Evolutionary conservation across 1,284 basidiomycete species (phyloP), one percentile per base, ranked within the genome.

Genomic region (Mycosarcoma mackinlayi): DNA sequence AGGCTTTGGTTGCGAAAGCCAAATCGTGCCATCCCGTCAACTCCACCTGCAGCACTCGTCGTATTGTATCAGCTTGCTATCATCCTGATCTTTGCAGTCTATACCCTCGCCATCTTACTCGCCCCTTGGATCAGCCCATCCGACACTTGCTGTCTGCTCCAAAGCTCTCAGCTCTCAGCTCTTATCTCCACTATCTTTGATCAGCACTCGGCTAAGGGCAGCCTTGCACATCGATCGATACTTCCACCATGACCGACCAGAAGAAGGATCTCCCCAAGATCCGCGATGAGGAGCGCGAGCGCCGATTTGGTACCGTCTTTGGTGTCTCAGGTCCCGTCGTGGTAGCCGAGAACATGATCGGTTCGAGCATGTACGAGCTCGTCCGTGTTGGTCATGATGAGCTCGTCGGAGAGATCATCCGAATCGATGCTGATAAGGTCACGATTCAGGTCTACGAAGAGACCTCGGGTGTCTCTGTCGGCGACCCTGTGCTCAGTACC

Each of bases 401-500:
- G 69, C 75, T 82, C 10, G 79, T 82, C 47, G 80, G 80, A 18
- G 80, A 82, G 60, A 81, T 82, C 59, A 82, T 82, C 44, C 73
- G 80, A 44, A 80, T 82, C 59, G 80, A 82, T 41, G 66, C 56
- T 14, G 80, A 81, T 70, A 77, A 74, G 67, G 91, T 93, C 49
- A 98, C 95, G 8, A 98, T 98, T 71, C 96, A 99, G 85, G 96
- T 99, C n/a, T 98, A 99, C 83, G 96, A 94, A 48, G 94, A 81
- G 94, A 75, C 93, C 8, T 75, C 78, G 24, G 84, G 84, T 62
- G 84, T 99, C 50, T 96, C 93, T 16, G 94, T 98, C 58, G 95
- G 95, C 40, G 95, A 99, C 86, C 95, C 95, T 55, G 96, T 99
- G 14, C 86, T 99, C 80, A 88, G 94, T 61, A 98, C 95, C 39